Base-by-base conservation (phyloP, 1,284 basidiomycete genomes). In the Sporisorium iseilematis-ciliati region DNA sequence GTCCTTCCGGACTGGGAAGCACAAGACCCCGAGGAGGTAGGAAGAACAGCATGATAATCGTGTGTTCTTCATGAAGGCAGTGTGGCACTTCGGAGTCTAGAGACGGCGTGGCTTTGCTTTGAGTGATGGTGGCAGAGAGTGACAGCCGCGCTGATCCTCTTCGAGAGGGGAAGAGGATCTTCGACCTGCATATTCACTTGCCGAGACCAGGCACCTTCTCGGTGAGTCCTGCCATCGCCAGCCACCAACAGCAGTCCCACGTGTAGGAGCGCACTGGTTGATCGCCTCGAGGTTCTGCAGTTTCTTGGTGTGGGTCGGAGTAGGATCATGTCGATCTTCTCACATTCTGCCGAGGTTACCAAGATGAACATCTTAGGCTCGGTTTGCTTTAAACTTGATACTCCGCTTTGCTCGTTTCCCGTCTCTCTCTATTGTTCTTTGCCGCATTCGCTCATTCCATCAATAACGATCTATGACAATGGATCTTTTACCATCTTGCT, bases 1-100 rank as follows among this genome's bases (percentile, higher is more conserved):
- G 57, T 60, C 50, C 35, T 42, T 21, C 57, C 50, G 50, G 40
- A 60, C 42, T 38, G 42, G 40, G 11, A 26, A 45, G 50, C 57
- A 51, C 25, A 45, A 43, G 31, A 50, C 23, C 25, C 46, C 57
- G 48, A 53, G 57, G 21, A 25, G n/a, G 20, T 31, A n/a, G n/a
- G 25, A 14, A 46, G 43, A 25, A 25, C 23, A 48, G 46, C 46
- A 48, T 26, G 45, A 18, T 16, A 7, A 25, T 26, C 25, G 26
- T 26, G 26, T 48, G 14, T 7, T 31, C 7, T n/a, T 21, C 43
- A 12, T 16, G 1, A 16, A 26, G 20, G 1, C 3, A 46, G 23
- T 38, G 35, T 14, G 35, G 16, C 14, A 38, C 35, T 42, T 21
- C 11, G n/a, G 46, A 48, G 26, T 26, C 21, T 26, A 26, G 46